phyloP scores from a whole-genome alignment of 2,329 filamentous ascomycete species.

The Fusarium multiceps region DNA sequence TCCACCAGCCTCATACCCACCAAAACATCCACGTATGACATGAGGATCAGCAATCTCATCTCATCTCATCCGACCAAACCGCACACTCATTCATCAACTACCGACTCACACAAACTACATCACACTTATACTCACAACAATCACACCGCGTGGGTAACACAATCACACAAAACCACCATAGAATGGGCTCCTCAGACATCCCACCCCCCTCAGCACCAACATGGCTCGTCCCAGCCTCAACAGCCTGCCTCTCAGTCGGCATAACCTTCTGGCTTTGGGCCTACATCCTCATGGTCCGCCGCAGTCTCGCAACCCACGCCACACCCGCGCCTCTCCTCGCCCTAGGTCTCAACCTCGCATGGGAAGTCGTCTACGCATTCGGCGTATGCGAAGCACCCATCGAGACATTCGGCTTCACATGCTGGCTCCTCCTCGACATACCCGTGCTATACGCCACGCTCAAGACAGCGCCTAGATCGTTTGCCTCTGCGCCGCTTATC shows the following conservation, averaged over 20 bases:
- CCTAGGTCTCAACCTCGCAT: conserved; percentile 62
- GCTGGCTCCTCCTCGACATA: conserved; percentile 63
- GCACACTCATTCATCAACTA: not conserved
- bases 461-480: conserved; percentile 57
- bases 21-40: conserved; percentile 1
- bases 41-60: not conserved
- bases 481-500: conserved; percentile 55
- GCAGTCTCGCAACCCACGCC: conserved; percentile 57
- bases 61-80: not conserved
- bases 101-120: not conserved
- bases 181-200: conserved; percentile 55
- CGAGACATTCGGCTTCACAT: conserved; percentile 57
- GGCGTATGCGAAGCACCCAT: conserved; percentile 58
- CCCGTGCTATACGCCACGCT: conserved; percentile 60
- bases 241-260: conserved; percentile 51
- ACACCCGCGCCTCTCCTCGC: conserved; percentile 63
- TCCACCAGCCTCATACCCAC: not conserved
- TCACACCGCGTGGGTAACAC: not conserved
- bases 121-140: rapidly evolving
- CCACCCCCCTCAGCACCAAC: conserved; percentile 50
- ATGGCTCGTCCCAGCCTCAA: conserved; percentile 55
- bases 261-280: conserved; percentile 55
- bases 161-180: not conserved
- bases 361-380: conserved; percentile 63
- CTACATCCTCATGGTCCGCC: conserved; percentile 61